Base-by-base conservation (phyloP, 2,329 filamentous ascomycete species). In the Pezicula carpinea region DNA sequence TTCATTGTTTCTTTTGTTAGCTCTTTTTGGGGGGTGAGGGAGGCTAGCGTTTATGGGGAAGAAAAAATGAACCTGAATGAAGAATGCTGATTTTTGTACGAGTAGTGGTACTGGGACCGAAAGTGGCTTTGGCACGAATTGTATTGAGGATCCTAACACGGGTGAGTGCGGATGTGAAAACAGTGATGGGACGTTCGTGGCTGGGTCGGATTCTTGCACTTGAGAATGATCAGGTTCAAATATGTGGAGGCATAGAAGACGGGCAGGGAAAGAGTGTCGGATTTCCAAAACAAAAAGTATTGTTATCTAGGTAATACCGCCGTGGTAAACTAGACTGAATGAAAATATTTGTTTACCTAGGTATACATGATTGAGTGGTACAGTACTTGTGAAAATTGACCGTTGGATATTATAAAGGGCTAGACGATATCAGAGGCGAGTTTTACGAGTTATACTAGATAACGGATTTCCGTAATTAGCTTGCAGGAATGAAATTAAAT, bases 121-220 rank as follows among this genome's bases (percentile, higher is more conserved):
- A 3, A 46, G 40, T 10, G 66, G 66, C 5, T 54, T 53, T 10
- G 66, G 66, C 2, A 63, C 65, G 0, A 59, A 57, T 2, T 72
- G 69, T 52, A 71, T 72, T 42, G 61, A 63, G 51, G 60, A 63
- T 44, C 68, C 68, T 44, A 32, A 21, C 10, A 39, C 47, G 34
- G 31, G 60, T 60, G 17, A 59, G 57, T 53, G 65, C 66, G 39
- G 59, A 61, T 46, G 60, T 43, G 33, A 45, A 23, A 35, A 29
- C 45, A 31, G 18, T 47, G 43, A 17, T 19, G 15, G 49, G 46
- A 40, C 38, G 6, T 40, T 40, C 10, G 38, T 40, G 5, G 18
- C 38, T 40, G 38, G 38, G 14, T 35, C 33, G 6, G 33, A 35
- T 14, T 35, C 18, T 14, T 40, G 38, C n/a, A 26, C 21, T 15